Conservation (phyloP, 768 basidiomycete species). For the Phaffia tasmanica region DNA sequence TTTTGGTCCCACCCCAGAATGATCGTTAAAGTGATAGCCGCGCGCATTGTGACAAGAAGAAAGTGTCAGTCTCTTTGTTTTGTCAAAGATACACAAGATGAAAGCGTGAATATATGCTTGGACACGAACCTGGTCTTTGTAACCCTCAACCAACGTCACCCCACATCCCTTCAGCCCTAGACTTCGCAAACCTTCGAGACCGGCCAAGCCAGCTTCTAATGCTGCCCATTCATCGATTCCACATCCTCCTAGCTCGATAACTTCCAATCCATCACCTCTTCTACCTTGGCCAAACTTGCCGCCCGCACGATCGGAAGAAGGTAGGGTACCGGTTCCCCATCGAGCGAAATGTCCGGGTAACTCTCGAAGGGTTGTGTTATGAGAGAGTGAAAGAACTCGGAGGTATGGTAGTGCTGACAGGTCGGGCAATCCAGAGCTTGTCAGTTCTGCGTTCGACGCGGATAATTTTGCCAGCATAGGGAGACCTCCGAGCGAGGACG, state of each 20-base stretch:
- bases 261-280: conserved; percentile 23
- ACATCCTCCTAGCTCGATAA: conserved; percentile 22
- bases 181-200: conserved; percentile 20
- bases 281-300: conserved; percentile 11
- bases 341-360: conserved; percentile 17
- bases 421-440: conserved; percentile 11
- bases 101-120: no score
- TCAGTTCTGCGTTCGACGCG: conserved; percentile 10
- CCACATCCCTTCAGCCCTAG: conserved; percentile 22
- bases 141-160: conserved; percentile 14
- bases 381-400: conserved; percentile 23
- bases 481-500: conserved; percentile 13
- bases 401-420: conserved; percentile 15
- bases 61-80: background rate
- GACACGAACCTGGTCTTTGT: conserved; percentile 18
- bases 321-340: conserved; percentile 22
- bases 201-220: background rate
- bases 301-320: background rate
- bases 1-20: background rate
- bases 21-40: background rate
- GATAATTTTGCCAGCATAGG: conserved; percentile 20
- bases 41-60: background rate
- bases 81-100: no score
- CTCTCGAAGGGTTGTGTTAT: conserved; percentile 11
- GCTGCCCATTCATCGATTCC: conserved; percentile 13